Percentiles rank a stretch among this genome's conserved stretches.
Evolutionary conservation across 2,329 filamentous ascomycete species (phyloP).

Genomic region (Blastomyces parvus): DNA sequence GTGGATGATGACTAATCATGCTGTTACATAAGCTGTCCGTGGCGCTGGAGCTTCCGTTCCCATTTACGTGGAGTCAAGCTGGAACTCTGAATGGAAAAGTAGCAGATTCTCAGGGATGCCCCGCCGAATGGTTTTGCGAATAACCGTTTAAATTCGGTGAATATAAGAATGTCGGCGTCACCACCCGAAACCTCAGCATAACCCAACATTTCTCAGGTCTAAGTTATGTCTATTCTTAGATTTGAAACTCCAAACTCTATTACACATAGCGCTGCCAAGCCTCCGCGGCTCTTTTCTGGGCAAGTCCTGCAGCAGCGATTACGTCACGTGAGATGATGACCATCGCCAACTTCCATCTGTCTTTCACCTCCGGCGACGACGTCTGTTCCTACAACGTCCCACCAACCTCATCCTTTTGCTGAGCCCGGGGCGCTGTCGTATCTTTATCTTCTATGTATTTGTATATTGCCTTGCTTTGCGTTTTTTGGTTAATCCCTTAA

Average conservation of each 20-base stretch:
- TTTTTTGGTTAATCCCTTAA: background rate
- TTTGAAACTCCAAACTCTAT: background rate
- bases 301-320: background rate
- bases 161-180: background rate
- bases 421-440: background rate
- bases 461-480: background rate
- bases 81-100: too few relatives aligned
- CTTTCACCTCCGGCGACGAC: background rate
- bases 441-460: background rate
- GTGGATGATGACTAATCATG: background rate
- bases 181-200: background rate
- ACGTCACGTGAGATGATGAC: background rate
- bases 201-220: too few relatives aligned
- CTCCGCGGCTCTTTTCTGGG: background rate
- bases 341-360: slow-evolving; percentile 1
- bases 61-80: too few relatives aligned
- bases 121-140: background rate
- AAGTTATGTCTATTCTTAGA: background rate
- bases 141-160: background rate
- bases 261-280: background rate
- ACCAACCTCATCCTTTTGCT: background rate
- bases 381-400: background rate
- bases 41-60: background rate
- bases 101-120: too few relatives aligned
- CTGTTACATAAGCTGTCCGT: background rate